Base-by-base conservation (phyloP, 176 grass and related monocot species). In the Aegilops umbellulata region DNA sequence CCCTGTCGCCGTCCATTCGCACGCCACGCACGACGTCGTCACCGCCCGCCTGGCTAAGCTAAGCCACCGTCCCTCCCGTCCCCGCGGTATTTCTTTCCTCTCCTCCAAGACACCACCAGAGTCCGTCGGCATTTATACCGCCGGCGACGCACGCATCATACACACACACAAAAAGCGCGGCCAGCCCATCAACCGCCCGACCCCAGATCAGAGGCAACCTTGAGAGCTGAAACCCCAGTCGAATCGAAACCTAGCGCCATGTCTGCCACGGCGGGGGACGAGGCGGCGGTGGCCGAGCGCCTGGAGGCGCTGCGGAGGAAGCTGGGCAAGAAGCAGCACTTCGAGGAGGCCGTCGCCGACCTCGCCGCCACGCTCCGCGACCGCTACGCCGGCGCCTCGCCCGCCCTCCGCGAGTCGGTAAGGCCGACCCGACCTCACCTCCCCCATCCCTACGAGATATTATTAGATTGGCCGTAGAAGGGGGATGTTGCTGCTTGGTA, bases 241-340 rank as follows among this genome's bases (percentile, higher is more conserved):
- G 23, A 85, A 82, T 6, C 41, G 8, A 62, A 65, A 1, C 26
- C n/a, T 39, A n/a, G 68, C 55, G 16, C 79, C 24, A 88, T 91
- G 89, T 88, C 86, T 72, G 42, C 80, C 7, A 12, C 66, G 42
- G 81, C 64, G 39, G 36, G 38, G 79, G 87, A 88, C 24, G 92
- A 94, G 80, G 71, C 87, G 62, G 69, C 70, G 29, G 12, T 87
- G 63, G 85, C 87, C 80, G 67, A 82, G 76, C 87, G 93, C 64
- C 82, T 98, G 68, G 83, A 92, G 67, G 84, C 83, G 64, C 72
- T 98, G 89, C 92, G 91, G 85, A 88, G 16, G 86, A 94, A 86
- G 42, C 85, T 98, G n/a, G 91, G 88, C 19, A 94, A 89, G 94
- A 98, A 94, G 85, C 90, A 90, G 34, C 90, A 93, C 0, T 98